These are phyloP conservation scores for Bonia amplexicaulis DNA, from an alignment of 176 grass and related monocot species.

Conservation along the genomic window DNA sequence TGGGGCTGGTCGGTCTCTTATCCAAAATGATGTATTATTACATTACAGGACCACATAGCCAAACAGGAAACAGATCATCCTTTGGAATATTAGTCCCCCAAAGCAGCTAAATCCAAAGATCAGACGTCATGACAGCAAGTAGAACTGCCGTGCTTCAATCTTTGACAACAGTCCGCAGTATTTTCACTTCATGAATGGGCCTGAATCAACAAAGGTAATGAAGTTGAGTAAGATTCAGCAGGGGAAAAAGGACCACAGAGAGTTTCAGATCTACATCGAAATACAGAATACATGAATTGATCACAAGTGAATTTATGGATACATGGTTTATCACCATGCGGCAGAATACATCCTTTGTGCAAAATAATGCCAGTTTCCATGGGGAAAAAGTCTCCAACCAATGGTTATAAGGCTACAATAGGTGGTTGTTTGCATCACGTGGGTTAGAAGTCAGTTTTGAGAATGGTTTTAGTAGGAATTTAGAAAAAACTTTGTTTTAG, in stretches of 20 bases:
- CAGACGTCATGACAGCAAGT: background rate
- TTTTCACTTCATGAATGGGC: slow-evolving; percentile 93
- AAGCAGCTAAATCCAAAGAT: background rate
- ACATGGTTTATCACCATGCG: background rate
- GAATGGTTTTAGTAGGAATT: no score
- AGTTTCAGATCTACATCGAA: background rate
- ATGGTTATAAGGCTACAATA: background rate
- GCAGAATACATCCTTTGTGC: background rate
- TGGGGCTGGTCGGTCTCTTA: background rate
- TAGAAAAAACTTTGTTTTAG: no score
- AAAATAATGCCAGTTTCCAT: background rate
- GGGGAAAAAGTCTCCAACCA: background rate
- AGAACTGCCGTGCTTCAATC: slow-evolving; percentile 42
- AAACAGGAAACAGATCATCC: background rate
- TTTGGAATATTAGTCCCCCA: background rate
- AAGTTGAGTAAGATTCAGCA: background rate
- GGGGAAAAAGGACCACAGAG: background rate
- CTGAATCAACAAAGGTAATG: slow-evolving; percentile 35
- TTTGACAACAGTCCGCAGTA: slow-evolving; percentile 69
- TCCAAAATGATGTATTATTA: background rate
- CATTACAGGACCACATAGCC: background rate
- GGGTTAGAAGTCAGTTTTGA: no score
- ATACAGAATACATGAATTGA: background rate
- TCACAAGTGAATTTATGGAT: background rate
- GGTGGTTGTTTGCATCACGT: no score